Conservation (phyloP, 192 early-diverging fungal species). For the Gryganskiella cystojenkinii region DNA sequence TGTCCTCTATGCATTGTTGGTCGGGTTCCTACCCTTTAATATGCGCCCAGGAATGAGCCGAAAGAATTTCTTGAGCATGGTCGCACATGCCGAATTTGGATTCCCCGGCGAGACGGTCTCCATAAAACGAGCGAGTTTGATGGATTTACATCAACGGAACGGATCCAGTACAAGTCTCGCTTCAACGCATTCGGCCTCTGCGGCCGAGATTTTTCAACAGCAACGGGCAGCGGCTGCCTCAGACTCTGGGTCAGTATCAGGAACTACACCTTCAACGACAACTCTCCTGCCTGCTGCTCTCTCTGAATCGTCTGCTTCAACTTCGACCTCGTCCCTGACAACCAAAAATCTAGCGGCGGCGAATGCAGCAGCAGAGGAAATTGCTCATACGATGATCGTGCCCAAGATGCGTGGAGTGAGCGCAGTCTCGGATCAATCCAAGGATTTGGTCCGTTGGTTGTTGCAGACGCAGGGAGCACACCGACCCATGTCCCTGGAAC, state of each 20-base stretch:
- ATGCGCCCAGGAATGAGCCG: conserved; percentile 64
- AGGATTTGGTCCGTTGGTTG: conserved; percentile 61
- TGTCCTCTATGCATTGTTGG: conserved; percentile 79
- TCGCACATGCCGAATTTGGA: conserved; percentile 67
- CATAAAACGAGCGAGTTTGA: conserved; percentile 18
- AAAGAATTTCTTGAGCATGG: conserved; percentile 68
- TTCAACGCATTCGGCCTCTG: background rate
- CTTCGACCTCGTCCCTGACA: background rate
- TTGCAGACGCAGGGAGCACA: conserved; percentile 57
- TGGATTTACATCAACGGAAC: conserved; percentile 15
- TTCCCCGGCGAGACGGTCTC: conserved; percentile 62
- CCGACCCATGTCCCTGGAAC: conserved; percentile 50
- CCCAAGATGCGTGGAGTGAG: conserved; percentile 42
- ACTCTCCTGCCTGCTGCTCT: conserved; percentile 8
- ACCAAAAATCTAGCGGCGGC: background rate
- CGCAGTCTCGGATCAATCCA: conserved; percentile 50
- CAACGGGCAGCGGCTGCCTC: background rate
- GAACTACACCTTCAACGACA: background rate
- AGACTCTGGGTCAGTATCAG: too few species aligned
- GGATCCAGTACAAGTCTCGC: conserved; percentile 12
- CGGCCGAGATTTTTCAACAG: background rate
- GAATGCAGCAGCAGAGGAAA: background rate
- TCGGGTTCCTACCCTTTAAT: conserved; percentile 82
- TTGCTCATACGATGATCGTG: conserved; percentile 9
- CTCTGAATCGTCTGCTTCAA: background rate